Conservation (phyloP, 352 stramenopile species). For the Blastocystis hominis region DNA sequence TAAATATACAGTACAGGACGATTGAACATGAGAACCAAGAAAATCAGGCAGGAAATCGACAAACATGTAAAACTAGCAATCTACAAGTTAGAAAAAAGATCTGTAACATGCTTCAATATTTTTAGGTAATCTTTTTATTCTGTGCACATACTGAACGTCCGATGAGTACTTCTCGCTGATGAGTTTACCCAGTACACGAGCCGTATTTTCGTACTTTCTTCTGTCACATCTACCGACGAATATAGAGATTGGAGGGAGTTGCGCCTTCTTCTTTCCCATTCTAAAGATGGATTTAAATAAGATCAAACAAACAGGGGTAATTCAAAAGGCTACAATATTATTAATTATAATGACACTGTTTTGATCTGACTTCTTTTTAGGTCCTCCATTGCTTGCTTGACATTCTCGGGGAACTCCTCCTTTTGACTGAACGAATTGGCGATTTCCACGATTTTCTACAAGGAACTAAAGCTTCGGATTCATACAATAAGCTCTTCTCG, state of each 20-base stretch:
- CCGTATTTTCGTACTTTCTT: not conserved
- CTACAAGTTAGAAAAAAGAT: not conserved
- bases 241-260: not conserved
- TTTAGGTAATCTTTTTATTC: not conserved
- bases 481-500: too few species aligned
- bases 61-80: not conserved
- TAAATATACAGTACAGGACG: not conserved
- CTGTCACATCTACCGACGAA: slow-evolving; percentile 8
- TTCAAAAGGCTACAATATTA: not conserved
- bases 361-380: too few species aligned
- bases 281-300: not conserved
- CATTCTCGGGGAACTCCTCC: too few species aligned
- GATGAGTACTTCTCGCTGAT: slow-evolving; percentile 20
- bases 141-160: not conserved
- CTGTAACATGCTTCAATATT: not conserved
- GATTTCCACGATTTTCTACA: too few species aligned
- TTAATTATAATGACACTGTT: too few species aligned
- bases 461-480: too few species aligned
- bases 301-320: not conserved
- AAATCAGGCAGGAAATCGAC: not conserved
- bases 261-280: not conserved
- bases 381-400: too few species aligned
- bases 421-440: too few species aligned
- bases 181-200: not conserved
- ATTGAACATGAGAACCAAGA: slow-evolving; percentile 44